Percentiles rank a stretch among this genome's conserved stretches.
Conservation (phyloP, 192 early-diverging fungal species). For the Neocallimastix lanati region DNA sequence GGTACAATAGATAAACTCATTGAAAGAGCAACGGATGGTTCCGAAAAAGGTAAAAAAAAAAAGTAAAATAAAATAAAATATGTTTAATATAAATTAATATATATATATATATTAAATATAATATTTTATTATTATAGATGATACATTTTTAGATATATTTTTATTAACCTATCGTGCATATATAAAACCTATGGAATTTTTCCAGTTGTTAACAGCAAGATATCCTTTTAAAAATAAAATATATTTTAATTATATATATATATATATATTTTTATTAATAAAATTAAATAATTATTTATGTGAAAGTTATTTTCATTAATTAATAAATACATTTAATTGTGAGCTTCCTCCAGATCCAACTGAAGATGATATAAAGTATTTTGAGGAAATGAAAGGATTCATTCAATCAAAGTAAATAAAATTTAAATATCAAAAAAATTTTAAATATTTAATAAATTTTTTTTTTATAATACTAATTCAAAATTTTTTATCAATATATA, state of each 20-base stretch:
- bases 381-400: background rate
- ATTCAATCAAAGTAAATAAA: background rate
- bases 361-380: background rate
- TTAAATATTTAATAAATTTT: no score
- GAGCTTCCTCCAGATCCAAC: background rate
- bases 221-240: background rate
- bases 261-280: no score
- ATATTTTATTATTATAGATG: background rate
- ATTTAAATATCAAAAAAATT: no score
- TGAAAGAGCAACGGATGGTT: slow-evolving; percentile 18
- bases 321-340: background rate
- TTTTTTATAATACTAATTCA: no score
- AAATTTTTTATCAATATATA: no score
- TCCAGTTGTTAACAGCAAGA: background rate
- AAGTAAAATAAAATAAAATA: no score
- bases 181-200: background rate
- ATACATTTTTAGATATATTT: background rate
- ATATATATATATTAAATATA: no score
- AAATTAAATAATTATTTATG: no score
- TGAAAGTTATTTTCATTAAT: background rate
- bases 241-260: no score
- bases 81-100: no score
- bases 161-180: background rate
- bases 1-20: slow-evolving; percentile 27
- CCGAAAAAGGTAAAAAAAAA: slow-evolving; percentile 14